Percentiles rank a stretch among this genome's conserved stretches.
These are phyloP conservation scores for Stylosanthes scabra DNA, from an alignment of 331 rosid genomes.

Conservation along the genomic window DNA sequence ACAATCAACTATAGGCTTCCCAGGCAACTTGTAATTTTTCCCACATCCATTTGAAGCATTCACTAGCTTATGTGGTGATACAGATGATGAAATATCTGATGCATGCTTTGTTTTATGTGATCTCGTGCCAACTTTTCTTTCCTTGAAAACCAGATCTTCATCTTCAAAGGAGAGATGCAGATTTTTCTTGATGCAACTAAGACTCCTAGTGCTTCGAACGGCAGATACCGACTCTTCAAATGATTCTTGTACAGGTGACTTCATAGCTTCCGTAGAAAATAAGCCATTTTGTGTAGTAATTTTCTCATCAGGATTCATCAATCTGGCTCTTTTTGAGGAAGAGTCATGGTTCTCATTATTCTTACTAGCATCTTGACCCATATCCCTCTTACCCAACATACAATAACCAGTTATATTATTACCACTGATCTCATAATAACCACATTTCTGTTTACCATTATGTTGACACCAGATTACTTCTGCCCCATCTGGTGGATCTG, in stretches of 20 bases:
- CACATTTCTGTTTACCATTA: slow-evolving; percentile 76
- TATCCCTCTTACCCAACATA: slow-evolving; percentile 54
- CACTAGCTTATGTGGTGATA: slow-evolving; percentile 44
- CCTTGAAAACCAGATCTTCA: slow-evolving; percentile 44
- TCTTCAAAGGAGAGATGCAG: slow-evolving; percentile 55
- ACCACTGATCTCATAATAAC: slow-evolving; percentile 83
- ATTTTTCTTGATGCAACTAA: slow-evolving; percentile 62
- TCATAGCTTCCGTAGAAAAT: slow-evolving; percentile 48
- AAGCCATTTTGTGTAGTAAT: slow-evolving; percentile 37
- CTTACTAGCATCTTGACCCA: slow-evolving; percentile 40
- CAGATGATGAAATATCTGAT: slow-evolving; percentile 43
- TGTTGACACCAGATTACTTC: slow-evolving; percentile 74
- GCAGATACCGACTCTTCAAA: slow-evolving; percentile 47
- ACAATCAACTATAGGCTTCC: slow-evolving; percentile 40
- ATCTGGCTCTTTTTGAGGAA: slow-evolving; percentile 71
- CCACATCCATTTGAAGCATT: slow-evolving; percentile 46
- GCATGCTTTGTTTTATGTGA: slow-evolving; percentile 42
- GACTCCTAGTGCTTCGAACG: slow-evolving; percentile 58
- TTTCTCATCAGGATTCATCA: slow-evolving; percentile 47
- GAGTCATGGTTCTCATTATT: slow-evolving; percentile 46
- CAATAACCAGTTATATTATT: slow-evolving; percentile 42
- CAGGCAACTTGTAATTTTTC: slow-evolving; percentile 39
- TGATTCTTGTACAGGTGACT: slow-evolving; percentile 56
- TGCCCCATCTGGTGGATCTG: slow-evolving; percentile 76
- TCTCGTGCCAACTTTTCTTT: slow-evolving; percentile 43